phyloP scores from a whole-genome alignment of 2,329 filamentous ascomycete species.

The Diplocarpon rosae region DNA sequence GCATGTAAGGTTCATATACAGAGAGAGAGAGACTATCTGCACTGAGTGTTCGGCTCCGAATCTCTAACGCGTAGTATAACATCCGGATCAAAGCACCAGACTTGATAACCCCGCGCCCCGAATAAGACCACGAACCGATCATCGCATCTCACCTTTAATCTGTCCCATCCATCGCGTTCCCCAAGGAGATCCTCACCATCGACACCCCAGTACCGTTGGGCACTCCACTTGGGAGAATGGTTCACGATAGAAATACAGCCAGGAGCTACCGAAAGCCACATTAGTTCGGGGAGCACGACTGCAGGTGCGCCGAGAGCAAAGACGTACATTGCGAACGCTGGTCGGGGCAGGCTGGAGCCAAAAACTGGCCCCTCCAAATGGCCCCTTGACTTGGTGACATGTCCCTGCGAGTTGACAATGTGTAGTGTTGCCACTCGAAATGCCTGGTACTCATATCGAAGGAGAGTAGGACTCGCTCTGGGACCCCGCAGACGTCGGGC shows the following conservation, averaged over 20 bases:
- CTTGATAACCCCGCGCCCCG: conserved; percentile 8
- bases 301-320: too few relatives aligned
- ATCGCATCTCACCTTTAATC: conserved; percentile 8
- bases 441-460: conserved; percentile 1
- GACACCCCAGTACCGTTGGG: not conserved
- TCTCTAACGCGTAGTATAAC: conserved; percentile 1
- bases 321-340: not conserved
- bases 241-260: too few relatives aligned
- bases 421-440: not conserved
- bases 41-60: not conserved
- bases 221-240: too few relatives aligned
- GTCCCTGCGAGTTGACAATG: not conserved
- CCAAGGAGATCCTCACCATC: not conserved
- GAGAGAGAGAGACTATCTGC: too few relatives aligned
- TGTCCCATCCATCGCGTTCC: not conserved
- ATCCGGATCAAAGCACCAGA: conserved; percentile 18
- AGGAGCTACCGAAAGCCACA: too few relatives aligned
- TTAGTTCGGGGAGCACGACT: too few relatives aligned
- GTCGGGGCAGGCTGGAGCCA: not conserved
- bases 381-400: not conserved
- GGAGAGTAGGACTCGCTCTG: not conserved
- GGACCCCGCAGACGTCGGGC: not conserved
- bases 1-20: not conserved
- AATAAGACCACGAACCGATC: conserved; percentile 18
- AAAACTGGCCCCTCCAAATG: not conserved